Percentiles rank a stretch among this genome's conserved stretches.
These are phyloP conservation scores for Rhizopogon parksii DNA, from an alignment of 1,284 basidiomycete species.

Conservation along the genomic window DNA sequence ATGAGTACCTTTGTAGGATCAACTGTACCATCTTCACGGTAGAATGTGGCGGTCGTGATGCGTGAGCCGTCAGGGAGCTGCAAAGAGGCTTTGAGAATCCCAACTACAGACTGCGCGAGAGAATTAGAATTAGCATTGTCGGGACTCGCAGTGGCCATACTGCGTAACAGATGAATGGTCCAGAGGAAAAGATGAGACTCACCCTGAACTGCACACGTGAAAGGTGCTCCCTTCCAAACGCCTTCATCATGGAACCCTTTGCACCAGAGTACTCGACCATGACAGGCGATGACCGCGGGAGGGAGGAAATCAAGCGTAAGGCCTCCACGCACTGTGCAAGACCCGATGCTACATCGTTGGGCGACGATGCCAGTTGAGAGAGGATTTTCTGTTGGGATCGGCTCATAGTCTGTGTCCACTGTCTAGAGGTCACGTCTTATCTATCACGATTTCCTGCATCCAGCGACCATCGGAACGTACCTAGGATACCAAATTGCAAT, in stretches of 20 bases:
- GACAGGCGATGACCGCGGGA: conserved; percentile 24
- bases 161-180: neutral
- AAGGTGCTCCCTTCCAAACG: conserved; percentile 26
- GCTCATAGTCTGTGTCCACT: conserved; percentile 12
- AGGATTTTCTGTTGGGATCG: conserved; percentile 24
- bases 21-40: conserved; percentile 24
- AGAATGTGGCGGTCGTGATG: conserved; percentile 20
- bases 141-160: neutral
- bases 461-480: neutral
- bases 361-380: conserved; percentile 25
- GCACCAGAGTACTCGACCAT: conserved; percentile 19
- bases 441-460: neutral
- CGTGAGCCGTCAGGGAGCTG: conserved; percentile 16
- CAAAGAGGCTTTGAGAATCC: conserved; percentile 22
- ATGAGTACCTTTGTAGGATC: conserved; percentile 17
- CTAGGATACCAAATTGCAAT: neutral
- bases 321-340: conserved; percentile 28
- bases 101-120: conserved; percentile 22
- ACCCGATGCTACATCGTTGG: conserved; percentile 26
- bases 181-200: conserved; percentile 1
- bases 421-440: neutral
- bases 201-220: conserved; percentile 28
- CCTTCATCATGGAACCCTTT: conserved; percentile 18
- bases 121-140: neutral
- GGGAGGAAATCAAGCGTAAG: conserved; percentile 24